phyloP scores from a whole-genome alignment of 2,329 filamentous ascomycete genomes.

The Pyrenochaeta sp. region DNA sequence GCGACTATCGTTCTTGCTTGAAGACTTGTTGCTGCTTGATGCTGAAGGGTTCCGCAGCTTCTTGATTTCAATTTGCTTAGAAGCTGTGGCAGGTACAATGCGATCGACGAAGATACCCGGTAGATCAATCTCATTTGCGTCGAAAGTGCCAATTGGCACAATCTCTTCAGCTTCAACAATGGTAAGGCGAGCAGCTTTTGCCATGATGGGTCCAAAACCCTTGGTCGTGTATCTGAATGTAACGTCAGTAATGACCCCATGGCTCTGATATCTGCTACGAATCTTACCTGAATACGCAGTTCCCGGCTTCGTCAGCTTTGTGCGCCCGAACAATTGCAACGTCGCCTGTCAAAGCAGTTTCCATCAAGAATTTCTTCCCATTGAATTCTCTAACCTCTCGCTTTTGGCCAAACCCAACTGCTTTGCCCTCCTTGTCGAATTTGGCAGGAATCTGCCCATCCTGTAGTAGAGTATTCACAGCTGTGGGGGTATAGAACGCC shows the following conservation, averaged over 20 bases:
- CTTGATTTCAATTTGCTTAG: constrained; percentile 77
- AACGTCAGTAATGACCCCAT: neutral
- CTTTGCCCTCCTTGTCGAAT: constrained; percentile 65
- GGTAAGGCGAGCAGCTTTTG: constrained; percentile 86
- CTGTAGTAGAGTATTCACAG: constrained; percentile 69
- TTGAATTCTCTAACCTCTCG: constrained; percentile 77
- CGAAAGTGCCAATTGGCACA: constrained; percentile 85
- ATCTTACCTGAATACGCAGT: constrained; percentile 70
- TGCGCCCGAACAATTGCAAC: constrained; percentile 79
- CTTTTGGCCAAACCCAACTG: constrained; percentile 69
- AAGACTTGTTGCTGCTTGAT: constrained; percentile 23
- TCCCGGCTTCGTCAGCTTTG: constrained; percentile 79
- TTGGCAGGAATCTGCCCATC: constrained; percentile 72
- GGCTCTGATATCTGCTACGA: neutral
- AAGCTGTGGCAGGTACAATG: constrained; percentile 79
- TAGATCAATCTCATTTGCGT: constrained; percentile 83
- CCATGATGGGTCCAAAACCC: constrained; percentile 67
- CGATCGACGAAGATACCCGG: constrained; percentile 93
- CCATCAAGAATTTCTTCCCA: constrained; percentile 78
- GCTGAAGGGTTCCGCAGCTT: constrained; percentile 39
- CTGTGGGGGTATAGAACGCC: constrained; percentile 82
- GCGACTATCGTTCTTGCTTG: constrained; percentile 51
- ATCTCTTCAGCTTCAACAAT: constrained; percentile 97
- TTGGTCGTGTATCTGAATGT: constrained; percentile 47
- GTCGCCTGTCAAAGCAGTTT: constrained; percentile 77